These are phyloP conservation scores for Boletus tomentosulus DNA, from an alignment of 768 basidiomycete species.

Conservation along the genomic window DNA sequence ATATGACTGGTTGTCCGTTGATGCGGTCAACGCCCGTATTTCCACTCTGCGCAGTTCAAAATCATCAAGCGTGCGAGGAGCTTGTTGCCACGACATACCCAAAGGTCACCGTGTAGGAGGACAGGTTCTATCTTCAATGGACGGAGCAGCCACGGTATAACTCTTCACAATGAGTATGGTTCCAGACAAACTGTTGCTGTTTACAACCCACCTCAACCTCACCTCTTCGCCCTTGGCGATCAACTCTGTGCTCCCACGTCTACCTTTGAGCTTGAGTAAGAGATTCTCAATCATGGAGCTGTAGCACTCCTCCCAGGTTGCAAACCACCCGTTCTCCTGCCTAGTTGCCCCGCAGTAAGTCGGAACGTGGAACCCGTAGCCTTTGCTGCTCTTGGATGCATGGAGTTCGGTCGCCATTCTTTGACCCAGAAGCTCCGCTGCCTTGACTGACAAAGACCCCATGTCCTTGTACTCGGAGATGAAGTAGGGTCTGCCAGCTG, in stretches of 20 bases:
- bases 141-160: slow-evolving; percentile 67
- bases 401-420: slow-evolving; percentile 69
- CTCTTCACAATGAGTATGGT: slow-evolving; percentile 38
- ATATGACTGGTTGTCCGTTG: slow-evolving; percentile 62
- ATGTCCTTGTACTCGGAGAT: slow-evolving; percentile 73
- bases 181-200: not conserved
- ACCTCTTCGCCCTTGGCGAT: slow-evolving; percentile 51
- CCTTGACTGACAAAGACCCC: slow-evolving; percentile 38
- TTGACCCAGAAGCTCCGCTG: slow-evolving; percentile 51
- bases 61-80: not conserved
- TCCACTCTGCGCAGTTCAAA: slow-evolving; percentile 49
- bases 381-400: slow-evolving; percentile 43
- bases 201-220: slow-evolving; percentile 38
- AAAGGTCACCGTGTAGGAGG: slow-evolving; percentile 75
- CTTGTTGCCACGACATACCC: slow-evolving; percentile 45
- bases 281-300: slow-evolving; percentile 57
- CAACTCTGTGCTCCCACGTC: slow-evolving; percentile 42
- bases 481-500: slow-evolving; percentile 52
- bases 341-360: slow-evolving; percentile 76
- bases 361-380: slow-evolving; percentile 69
- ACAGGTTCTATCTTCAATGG: slow-evolving; percentile 58
- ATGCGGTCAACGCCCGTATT: slow-evolving; percentile 59
- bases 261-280: slow-evolving; percentile 41
- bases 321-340: slow-evolving; percentile 68
- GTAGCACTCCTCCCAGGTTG: slow-evolving; percentile 69